Base-by-base conservation (phyloP, 306 rosid genomes). In the Gleditsia sinensis region DNA sequence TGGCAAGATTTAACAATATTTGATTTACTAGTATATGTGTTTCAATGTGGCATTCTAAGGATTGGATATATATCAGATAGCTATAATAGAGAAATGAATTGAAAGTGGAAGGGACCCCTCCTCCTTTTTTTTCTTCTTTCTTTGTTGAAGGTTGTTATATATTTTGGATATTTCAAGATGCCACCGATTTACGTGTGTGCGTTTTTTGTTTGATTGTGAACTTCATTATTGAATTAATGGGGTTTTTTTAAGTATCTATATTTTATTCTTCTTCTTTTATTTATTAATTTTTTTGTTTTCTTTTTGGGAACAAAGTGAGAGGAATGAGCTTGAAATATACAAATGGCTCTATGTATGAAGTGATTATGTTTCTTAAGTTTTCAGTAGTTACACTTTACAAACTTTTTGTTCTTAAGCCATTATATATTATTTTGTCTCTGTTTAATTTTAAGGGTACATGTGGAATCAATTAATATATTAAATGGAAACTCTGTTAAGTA, bases 31-130 rank as follows among this genome's bases (percentile, higher is more conserved):
- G 60, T n/a, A 1, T 37, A 11, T 51, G 24, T 45, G 24, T 45
- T 34, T 37, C 25, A 68, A 45, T 56, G 39, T 33, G 57, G 58
- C 54, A n/a, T 64, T 54, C 57, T 54, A 17, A 43, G 28, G 64
- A 39, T 51, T 55, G 28, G 33, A 58, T 76, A 24, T 68, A 50
- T 60, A 61, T 33, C 67, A n/a, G n/a, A n/a, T n/a, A n/a, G n/a
- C n/a, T n/a, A n/a, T n/a, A n/a, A n/a, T n/a, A n/a, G n/a, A n/a
- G n/a, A n/a, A n/a, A n/a, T n/a, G n/a, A n/a, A n/a, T n/a, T n/a
- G n/a, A n/a, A n/a, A n/a, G n/a, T n/a, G n/a, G n/a, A n/a, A n/a
- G n/a, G n/a, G n/a, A n/a, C n/a, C n/a, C n/a, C n/a, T n/a, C n/a
- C n/a, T n/a, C n/a, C n/a, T n/a, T n/a, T n/a, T n/a, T n/a, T n/a